Evolutionary conservation across 140 eudicot genomes (phyloP), one percentile per base, ranked within the genome.

Genomic region (Flaveria floridana): DNA sequence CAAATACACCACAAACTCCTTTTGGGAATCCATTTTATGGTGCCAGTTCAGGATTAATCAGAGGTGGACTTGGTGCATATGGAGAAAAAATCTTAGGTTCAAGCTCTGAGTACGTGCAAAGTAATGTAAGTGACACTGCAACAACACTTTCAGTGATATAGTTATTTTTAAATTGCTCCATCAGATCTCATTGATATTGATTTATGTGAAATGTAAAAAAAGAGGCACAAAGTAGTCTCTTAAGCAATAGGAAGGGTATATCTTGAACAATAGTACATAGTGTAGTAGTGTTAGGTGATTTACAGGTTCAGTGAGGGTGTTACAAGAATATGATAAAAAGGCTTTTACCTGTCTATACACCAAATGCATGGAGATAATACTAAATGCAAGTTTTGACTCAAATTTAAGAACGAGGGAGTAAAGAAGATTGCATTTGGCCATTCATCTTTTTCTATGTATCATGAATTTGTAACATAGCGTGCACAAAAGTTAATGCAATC

Each of bases 71-170:
- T 51, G 93, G 96, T 55, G 96, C 96, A 28, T 90, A 90, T 81
- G 96, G 96, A 58, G 96, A 86, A 87, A 90, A 86, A 76, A 90
- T 90, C 21, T 77, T 90, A 55, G 96, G 96, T 75, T 87, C 95
- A 50, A 82, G 95, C 83, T 90, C 96, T 16, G 96, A 90, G 78
- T 87, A 90, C 48, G 95, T 90, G 68, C 96, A 90, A 72, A 90
- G 96, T 84, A 87, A 90, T 82, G 96, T 90, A 78, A 86, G 96
- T 82, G 55, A 80, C 58, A 7, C 51, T 18, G 67, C 34, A 37
- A 64, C 15, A 42, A 8, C 48, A 19, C 7, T 58, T 65, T 73
- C 26, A 2, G 34, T 14, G 7, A 11, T 61, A 61, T 59, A 3
- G 5, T 71, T 62, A 7, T 20, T 7, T 61, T 12, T 15, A n/a